Base-by-base conservation (phyloP, 352 stramenopile genomes). In the Phytophthora litchii region DNA sequence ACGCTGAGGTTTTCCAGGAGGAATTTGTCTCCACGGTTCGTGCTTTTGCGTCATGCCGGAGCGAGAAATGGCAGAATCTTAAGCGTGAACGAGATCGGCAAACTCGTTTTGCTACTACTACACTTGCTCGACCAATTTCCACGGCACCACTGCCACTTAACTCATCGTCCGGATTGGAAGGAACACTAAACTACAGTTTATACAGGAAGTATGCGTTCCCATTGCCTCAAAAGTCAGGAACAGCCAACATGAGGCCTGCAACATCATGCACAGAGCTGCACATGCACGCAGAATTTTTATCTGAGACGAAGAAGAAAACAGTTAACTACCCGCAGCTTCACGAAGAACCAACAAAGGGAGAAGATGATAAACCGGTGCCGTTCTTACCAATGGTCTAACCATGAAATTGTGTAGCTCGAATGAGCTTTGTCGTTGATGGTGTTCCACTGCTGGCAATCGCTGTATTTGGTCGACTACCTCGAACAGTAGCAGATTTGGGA, bases 11-110 rank as follows among this genome's bases (percentile, higher is more conserved):
- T 4, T 89, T 91, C 48, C 78, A 91, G 47, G 60, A 87, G 21
- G 78, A 81, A 13, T 91, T 91, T 48, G 82, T 89, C 35, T 70
- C 69, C 19, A 81, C 67, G 0, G 54, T 91, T 49, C 76, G 78
- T 7, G 65, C 62, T 23, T 91, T 91, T 42, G 63, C 74, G 7
- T 69, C 67, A 0, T 49, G 56, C 14, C 49, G 71, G 5, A 59
- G 65, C 17, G 70, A 73, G 0, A 83, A 86, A 37, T 91, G 82
- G 82, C 60, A 71, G 8, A 61, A 58, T 14, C 61, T 91, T 8
- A 71, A 84, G 42, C 60, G 67, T 4, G 78, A 88, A 1, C 62
- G 76, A 36, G 68, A 86, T 27, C 60, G 66, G 0, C 76, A 86
- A 34, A 31, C 58, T 1, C 53, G 58, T 14, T 83, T 77, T 17